phyloP scores from a whole-genome alignment of 805 yeast species.

The Diddensiella caesifluorescens region DNA sequence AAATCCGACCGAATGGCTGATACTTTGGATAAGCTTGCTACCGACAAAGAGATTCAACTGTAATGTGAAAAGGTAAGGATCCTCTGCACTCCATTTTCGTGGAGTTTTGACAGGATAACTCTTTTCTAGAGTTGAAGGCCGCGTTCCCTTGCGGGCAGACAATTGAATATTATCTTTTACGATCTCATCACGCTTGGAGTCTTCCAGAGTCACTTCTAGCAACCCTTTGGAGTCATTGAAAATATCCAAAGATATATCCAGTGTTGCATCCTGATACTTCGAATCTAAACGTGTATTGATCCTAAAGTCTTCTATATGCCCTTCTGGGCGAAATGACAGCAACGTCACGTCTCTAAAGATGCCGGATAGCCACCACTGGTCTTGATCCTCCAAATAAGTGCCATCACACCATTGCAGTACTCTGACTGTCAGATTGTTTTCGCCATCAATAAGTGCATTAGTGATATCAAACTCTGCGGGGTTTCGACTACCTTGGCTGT shows the following conservation, averaged over 20 bases:
- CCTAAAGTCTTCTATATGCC: constrained; percentile 29
- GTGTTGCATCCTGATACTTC: constrained; percentile 6
- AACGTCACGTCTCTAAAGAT: constrained; percentile 35
- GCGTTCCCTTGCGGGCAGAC: not conserved
- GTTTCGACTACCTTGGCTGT: constrained; percentile 33
- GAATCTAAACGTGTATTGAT: constrained; percentile 14
- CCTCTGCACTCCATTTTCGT: constrained; percentile 34
- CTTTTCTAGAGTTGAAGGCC: too few species aligned
- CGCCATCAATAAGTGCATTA: constrained; percentile 8
- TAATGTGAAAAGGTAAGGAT: constrained; percentile 31
- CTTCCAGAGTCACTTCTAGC: not conserved
- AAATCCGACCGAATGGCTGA: constrained; percentile 30
- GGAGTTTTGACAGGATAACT: constrained; percentile 20
- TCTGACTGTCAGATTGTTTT: constrained; percentile 24
- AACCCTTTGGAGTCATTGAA: not conserved
- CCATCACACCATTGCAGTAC: constrained; percentile 35
- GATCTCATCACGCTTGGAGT: too few species aligned
- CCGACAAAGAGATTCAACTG: constrained; percentile 16
- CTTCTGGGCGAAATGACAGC: constrained; percentile 25
- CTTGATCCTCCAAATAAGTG: constrained; percentile 36
- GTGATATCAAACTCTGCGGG: constrained; percentile 33
- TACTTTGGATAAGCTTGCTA: constrained; percentile 10
- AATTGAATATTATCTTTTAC: not conserved
- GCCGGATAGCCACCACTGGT: constrained; percentile 38
- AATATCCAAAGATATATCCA: constrained; percentile 9